Evolutionary conservation across 495 filamentous ascomycete genomes (phyloP).

Genomic region (Penicillium pulvis): DNA sequence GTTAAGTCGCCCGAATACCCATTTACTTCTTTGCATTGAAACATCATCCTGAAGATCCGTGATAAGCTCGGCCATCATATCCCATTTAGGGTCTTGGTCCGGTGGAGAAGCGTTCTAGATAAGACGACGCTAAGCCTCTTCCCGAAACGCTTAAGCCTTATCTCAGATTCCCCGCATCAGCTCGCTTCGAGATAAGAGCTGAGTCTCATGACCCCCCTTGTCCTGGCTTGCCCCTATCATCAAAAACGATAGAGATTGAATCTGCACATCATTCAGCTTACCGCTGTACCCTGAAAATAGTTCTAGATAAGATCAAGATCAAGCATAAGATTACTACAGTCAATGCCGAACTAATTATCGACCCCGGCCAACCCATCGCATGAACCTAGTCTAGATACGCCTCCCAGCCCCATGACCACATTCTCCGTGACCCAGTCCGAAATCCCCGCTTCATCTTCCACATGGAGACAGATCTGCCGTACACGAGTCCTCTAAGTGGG

Average conservation of each 20-base stretch:
- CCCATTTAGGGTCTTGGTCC: not conserved
- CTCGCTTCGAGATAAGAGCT: not conserved
- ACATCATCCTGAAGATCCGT: not conserved
- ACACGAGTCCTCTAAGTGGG: not conserved
- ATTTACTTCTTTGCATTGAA: not conserved
- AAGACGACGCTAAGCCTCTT: conserved; percentile 1
- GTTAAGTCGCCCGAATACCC: not conserved
- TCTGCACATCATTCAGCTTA: not conserved
- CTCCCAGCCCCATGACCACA: not conserved
- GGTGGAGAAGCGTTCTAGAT: not conserved
- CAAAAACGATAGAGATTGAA: not conserved
- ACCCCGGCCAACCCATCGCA: not conserved
- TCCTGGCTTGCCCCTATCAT: not conserved
- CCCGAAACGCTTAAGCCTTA: conserved; percentile 1
- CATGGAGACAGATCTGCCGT: not conserved
- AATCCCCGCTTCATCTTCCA: not conserved
- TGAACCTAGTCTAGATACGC: not conserved
- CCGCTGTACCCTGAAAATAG: not conserved
- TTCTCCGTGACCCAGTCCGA: not conserved
- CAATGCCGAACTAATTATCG: not conserved
- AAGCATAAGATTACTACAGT: not conserved
- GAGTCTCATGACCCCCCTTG: not conserved
- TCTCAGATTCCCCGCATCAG: not conserved
- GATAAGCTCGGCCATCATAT: not conserved
- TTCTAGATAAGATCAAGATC: not conserved